phyloP scores from a whole-genome alignment of 2,329 filamentous ascomycete genomes.

The Colletotrichum magnum region DNA sequence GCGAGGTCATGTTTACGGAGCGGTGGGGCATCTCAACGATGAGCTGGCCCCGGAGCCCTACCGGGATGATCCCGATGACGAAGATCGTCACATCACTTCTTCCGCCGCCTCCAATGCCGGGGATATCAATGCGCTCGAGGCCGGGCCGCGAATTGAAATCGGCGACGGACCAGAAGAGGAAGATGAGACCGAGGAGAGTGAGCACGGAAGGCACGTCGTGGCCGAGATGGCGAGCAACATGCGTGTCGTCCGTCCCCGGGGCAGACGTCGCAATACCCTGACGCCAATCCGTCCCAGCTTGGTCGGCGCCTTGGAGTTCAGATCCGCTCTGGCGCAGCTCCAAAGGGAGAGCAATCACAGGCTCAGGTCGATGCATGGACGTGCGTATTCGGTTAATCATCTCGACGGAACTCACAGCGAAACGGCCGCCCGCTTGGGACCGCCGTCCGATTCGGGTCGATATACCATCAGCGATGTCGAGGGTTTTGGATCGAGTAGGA shows the following conservation, averaged over 20 bases:
- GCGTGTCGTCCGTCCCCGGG: constrained; percentile 81
- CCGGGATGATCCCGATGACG: constrained; percentile 70
- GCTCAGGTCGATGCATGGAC: constrained; percentile 76
- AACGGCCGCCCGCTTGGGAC: constrained; percentile 21
- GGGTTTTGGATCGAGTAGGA: constrained; percentile 46
- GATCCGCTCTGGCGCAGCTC: constrained; percentile 89
- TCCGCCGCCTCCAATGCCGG: constrained; percentile 39
- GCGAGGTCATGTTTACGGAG: constrained; percentile 79
- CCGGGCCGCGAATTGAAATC: constrained; percentile 63
- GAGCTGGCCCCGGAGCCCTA: constrained; percentile 72
- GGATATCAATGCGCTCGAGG: constrained; percentile 62
- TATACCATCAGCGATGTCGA: constrained; percentile 38
- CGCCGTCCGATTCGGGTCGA: constrained; percentile 32
- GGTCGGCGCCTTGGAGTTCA: constrained; percentile 93
- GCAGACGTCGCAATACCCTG: constrained; percentile 78
- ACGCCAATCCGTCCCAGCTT: constrained; percentile 93
- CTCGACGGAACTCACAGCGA: constrained; percentile 37
- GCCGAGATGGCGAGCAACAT: constrained; percentile 94
- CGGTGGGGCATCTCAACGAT: constrained; percentile 65
- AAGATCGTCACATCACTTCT: constrained; percentile 43
- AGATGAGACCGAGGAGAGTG: constrained; percentile 64
- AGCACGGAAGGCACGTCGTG: constrained; percentile 75
- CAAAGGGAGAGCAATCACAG: constrained; percentile 85
- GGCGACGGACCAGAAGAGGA: constrained; percentile 53
- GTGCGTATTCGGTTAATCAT: constrained; percentile 62